Base-by-base conservation (phyloP, 2,329 filamentous ascomycete species). In the Mycogone perniciosa region DNA sequence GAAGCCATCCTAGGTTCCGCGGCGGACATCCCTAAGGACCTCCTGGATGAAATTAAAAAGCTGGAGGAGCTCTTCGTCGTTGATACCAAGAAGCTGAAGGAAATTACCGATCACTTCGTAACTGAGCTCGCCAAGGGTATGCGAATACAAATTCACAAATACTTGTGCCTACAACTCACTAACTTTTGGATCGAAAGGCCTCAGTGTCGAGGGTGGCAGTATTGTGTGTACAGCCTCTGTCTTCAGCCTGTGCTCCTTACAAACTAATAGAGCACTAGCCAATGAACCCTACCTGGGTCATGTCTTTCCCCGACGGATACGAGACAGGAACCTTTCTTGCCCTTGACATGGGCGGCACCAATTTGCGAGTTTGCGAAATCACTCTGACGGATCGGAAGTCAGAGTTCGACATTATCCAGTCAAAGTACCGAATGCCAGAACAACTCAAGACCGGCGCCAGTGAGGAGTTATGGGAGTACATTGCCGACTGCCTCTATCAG, bases 231-330 rank as follows among this genome's bases (percentile, higher is more conserved):
- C 7, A 31, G 29, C 20, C 13, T 38, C 8, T 9, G 30, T 4
- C 2, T 27, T 42, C 9, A 31, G 31, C 3, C 26, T 20, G 11
- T n/a, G 6, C 37, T 8, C 29, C 33, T 20, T 20, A 4, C 20
- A 34, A 48, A 52, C 65, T 63, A 54, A 66, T 41, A 8, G n/a
- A 7, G 20, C 5, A 31, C 6, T 44, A 95, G 89, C 91, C 92
- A 54, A 96, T 97, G 92, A 96, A 96, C 73, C 88, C 92, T 53
- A 95, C 91, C 50, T 96, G 92, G 92, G 90, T 95, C 56, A 90
- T 95, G 83, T 81, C 81, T 43, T 89, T 89, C 68, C 92, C 92
- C 26, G 86, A 86, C 65, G 92, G 92, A 57, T 71, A 91, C 58
- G 92, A 96, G 70, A 88, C 84, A 7, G 92, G 92, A 54, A 93